phyloP scores from a whole-genome alignment of 768 basidiomycete species.

The Crepidotus variabilis region DNA sequence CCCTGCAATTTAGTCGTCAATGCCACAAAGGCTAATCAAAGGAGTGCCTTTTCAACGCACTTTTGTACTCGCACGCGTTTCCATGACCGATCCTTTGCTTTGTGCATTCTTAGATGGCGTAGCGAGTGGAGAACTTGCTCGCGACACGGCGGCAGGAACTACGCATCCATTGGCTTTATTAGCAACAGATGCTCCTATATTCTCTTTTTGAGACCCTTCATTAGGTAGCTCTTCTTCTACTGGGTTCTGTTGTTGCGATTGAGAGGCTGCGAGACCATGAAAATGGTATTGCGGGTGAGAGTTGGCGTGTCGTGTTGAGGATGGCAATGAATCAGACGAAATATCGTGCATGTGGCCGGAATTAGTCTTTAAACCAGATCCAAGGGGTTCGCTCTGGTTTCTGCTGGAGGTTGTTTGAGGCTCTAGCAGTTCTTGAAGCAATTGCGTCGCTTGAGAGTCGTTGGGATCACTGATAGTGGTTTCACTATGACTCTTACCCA shows the following conservation, averaged over 20 bases:
- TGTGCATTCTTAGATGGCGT: slow-evolving; percentile 17
- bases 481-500: neutral
- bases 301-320: slow-evolving; percentile 25
- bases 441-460: slow-evolving; percentile 53
- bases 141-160: slow-evolving; percentile 17
- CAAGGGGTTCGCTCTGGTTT: slow-evolving; percentile 14
- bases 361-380: slow-evolving; percentile 16
- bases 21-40: slow-evolving; percentile 9
- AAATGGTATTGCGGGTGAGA: slow-evolving; percentile 49
- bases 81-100: slow-evolving; percentile 23
- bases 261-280: slow-evolving; percentile 52
- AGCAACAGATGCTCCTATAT: slow-evolving; percentile 23
- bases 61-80: slow-evolving; percentile 18
- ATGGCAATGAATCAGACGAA: slow-evolving; percentile 38
- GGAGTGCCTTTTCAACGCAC: slow-evolving; percentile 22
- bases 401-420: slow-evolving; percentile 14
- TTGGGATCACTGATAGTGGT: slow-evolving; percentile 32
- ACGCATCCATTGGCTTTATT: slow-evolving; percentile 14
- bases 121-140: slow-evolving; percentile 19
- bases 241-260: slow-evolving; percentile 45
- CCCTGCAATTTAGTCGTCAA: slow-evolving; percentile 8
- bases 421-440: slow-evolving; percentile 43
- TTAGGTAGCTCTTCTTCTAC: slow-evolving; percentile 28
- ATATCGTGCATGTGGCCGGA: slow-evolving; percentile 27
- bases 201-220: slow-evolving; percentile 55